Percentiles rank a stretch among this genome's conserved stretches.
Conservation (phyloP, 106 monocot genomes). For the Hemerocallis citrina region DNA sequence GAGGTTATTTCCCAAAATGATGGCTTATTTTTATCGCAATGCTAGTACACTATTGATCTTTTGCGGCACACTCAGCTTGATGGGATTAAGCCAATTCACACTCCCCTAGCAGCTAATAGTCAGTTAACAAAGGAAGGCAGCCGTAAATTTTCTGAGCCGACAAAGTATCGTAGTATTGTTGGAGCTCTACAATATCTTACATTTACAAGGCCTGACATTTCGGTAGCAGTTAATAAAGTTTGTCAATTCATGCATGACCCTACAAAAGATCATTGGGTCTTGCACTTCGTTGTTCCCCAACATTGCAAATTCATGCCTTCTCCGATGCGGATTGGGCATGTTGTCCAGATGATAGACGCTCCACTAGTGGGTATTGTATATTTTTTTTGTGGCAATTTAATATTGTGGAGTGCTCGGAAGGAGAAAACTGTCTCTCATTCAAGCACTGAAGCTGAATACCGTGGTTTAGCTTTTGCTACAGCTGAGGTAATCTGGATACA, state of each 20-base stretch:
- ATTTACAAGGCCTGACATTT: neutral
- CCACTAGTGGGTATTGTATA: slow-evolving; percentile 8
- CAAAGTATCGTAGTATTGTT: neutral
- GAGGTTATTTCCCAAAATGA: neutral
- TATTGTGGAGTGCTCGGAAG: slow-evolving; percentile 13
- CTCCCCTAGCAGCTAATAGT: neutral
- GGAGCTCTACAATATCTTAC: neutral
- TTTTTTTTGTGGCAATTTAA: neutral
- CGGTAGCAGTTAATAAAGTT: neutral
- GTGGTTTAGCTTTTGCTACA: neutral
- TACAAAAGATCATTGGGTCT: neutral
- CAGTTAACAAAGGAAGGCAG: neutral
- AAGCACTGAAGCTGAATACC: slow-evolving; percentile 19
- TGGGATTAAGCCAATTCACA: neutral
- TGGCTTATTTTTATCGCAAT: slow-evolving; percentile 6
- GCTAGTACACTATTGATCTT: neutral
- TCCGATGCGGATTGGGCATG: neutral
- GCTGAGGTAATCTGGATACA: slow-evolving; percentile 15
- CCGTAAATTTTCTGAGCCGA: neutral
- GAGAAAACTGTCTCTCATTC: slow-evolving; percentile 6
- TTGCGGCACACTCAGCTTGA: neutral
- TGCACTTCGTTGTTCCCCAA: too few species aligned
- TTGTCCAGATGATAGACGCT: slow-evolving; percentile 4
- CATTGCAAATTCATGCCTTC: neutral
- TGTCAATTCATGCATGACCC: neutral